Evolutionary conservation across 495 filamentous ascomycete genomes (phyloP).

Genomic region (Xylaria curta): DNA sequence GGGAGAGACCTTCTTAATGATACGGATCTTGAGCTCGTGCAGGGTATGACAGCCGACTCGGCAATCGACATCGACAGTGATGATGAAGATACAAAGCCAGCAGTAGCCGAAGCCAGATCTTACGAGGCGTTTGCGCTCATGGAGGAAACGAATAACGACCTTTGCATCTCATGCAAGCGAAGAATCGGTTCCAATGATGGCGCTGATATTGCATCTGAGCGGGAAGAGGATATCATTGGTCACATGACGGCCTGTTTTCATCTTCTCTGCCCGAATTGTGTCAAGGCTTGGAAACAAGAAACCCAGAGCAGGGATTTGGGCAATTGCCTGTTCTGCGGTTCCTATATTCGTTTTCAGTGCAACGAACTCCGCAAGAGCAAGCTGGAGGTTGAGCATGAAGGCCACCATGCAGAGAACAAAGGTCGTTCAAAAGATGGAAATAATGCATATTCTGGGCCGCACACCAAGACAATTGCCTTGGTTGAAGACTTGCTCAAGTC

Average conservation of each 20-base stretch:
- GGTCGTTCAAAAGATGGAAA: constrained; percentile 71
- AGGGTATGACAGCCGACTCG: constrained; percentile 78
- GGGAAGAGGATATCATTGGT: constrained; percentile 69
- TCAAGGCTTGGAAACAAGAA: constrained; percentile 56
- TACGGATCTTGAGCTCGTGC: constrained; percentile 76
- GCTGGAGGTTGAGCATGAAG: constrained; percentile 64
- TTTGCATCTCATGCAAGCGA: constrained; percentile 70
- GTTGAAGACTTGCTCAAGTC: constrained; percentile 68
- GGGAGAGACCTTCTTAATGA: constrained; percentile 85
- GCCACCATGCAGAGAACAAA: constrained; percentile 52
- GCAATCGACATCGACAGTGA: constrained; percentile 88
- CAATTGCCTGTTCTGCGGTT: constrained; percentile 70
- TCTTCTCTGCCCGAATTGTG: constrained; percentile 77
- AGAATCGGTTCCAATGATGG: constrained; percentile 64
- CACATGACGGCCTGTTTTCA: constrained; percentile 86
- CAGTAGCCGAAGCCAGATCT: constrained; percentile 66
- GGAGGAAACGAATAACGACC: constrained; percentile 73
- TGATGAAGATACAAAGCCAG: constrained; percentile 59
- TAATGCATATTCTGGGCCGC: constrained; percentile 81
- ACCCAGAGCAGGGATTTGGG: constrained; percentile 43
- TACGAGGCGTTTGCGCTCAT: constrained; percentile 85
- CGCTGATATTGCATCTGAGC: constrained; percentile 57
- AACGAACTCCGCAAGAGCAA: constrained; percentile 71
- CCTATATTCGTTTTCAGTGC: constrained; percentile 61
- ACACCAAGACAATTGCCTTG: constrained; percentile 87